phyloP scores from a whole-genome alignment of 768 basidiomycete genomes.

The Suillus bovinus region DNA sequence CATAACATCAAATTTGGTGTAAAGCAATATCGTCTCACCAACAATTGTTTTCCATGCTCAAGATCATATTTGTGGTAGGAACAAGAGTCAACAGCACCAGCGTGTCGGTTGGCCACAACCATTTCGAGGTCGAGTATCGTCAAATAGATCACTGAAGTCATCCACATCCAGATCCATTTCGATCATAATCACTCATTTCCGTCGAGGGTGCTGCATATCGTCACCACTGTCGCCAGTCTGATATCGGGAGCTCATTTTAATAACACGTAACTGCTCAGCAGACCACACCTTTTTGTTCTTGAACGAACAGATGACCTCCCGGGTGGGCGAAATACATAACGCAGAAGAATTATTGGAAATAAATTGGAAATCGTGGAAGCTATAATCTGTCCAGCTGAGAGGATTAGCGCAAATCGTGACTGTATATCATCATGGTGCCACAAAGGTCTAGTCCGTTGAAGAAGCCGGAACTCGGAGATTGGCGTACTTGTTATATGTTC shows the following conservation, averaged over 20 bases:
- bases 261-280: conserved; percentile 5
- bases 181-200: conserved; percentile 1
- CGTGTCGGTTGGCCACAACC: neutral
- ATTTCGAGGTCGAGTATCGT: neutral
- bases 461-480: conserved; percentile 1
- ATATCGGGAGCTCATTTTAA: neutral
- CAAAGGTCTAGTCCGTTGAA: neutral
- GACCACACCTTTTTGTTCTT: neutral
- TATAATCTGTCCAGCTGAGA: neutral
- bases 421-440: neutral
- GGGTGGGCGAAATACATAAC: neutral
- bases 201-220: neutral
- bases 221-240: neutral
- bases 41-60: neutral
- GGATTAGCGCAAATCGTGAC: neutral
- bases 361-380: neutral
- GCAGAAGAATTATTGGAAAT: neutral
- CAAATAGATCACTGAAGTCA: neutral
- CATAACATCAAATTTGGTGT: neutral
- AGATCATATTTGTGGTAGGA: neutral
- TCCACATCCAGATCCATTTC: neutral
- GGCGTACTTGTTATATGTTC: neutral
- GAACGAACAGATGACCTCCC: neutral
- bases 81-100: neutral
- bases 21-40: neutral